phyloP scores from a whole-genome alignment of 139 green algal genomes.

The Volvox reticuliferus region DNA sequence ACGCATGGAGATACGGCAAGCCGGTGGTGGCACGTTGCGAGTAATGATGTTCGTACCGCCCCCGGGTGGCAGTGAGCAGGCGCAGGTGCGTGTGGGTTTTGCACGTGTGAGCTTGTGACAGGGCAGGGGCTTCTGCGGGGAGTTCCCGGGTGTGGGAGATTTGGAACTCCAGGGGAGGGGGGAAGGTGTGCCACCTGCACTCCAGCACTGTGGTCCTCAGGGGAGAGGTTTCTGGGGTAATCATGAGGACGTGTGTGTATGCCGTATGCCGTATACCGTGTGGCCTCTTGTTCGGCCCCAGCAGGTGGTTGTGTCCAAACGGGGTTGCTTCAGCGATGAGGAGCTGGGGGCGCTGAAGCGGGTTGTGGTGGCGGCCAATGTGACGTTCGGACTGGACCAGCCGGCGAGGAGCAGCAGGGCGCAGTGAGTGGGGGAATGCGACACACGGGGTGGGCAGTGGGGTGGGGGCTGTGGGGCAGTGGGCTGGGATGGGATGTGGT shows the following conservation, averaged over 20 bases:
- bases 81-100: slow-evolving; percentile 4
- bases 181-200: too few relatives aligned
- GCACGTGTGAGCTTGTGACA: too few relatives aligned
- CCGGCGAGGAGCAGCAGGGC: background rate
- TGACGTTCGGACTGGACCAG: background rate
- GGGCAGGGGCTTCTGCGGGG: too few relatives aligned
- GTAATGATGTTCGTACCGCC: slow-evolving; percentile 40
- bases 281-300: too few relatives aligned
- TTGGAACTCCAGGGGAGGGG: too few relatives aligned
- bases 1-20: slow-evolving; percentile 39
- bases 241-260: too few relatives aligned
- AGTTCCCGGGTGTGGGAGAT: too few relatives aligned
- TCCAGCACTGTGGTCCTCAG: too few relatives aligned
- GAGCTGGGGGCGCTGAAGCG: slow-evolving; percentile 26
- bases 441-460: background rate
- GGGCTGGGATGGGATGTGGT: too few relatives aligned
- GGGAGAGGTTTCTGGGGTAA: too few relatives aligned
- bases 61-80: slow-evolving; percentile 36
- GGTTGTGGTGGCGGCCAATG: slow-evolving; percentile 27
- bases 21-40: background rate
- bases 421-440: background rate
- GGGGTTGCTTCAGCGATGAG: background rate
- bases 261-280: too few relatives aligned
- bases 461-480: too few relatives aligned
- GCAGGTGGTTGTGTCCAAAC: slow-evolving; percentile 46